phyloP scores from a whole-genome alignment of 2,329 filamentous ascomycete genomes.

The Endoconidiophora laricicola region DNA sequence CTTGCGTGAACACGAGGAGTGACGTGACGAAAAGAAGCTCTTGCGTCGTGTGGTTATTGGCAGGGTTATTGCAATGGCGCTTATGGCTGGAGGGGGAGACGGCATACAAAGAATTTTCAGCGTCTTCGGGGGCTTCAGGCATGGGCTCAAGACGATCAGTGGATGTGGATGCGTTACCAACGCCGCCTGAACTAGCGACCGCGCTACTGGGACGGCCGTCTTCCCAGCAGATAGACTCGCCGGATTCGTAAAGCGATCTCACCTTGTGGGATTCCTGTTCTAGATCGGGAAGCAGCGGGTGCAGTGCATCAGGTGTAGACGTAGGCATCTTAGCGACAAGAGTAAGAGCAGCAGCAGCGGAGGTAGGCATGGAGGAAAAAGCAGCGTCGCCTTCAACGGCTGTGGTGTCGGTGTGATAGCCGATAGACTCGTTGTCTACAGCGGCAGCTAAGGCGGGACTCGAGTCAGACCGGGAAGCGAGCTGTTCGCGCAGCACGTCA shows the following conservation, averaged over 20 bases:
- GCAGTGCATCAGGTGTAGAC: constrained; percentile 33
- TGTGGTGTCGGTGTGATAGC: not conserved
- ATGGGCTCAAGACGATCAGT: constrained; percentile 31
- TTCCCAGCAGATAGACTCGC: constrained; percentile 36
- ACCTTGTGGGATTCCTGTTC: constrained; percentile 51
- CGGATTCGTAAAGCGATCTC: constrained; percentile 47
- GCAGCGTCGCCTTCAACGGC: not conserved
- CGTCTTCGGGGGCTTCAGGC: constrained; percentile 34
- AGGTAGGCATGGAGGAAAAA: not conserved
- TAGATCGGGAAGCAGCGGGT: constrained; percentile 30
- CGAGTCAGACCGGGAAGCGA: not conserved
- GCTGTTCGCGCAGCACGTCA: constrained; percentile 2
- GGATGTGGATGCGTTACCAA: constrained; percentile 17
- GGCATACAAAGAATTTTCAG: constrained; percentile 20
- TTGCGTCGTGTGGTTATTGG: not conserved
- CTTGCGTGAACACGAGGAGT: not conserved
- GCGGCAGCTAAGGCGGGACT: not conserved
- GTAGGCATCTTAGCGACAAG: not conserved
- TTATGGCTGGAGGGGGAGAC: not conserved
- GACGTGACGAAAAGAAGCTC: not conserved
- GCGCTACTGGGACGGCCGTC: constrained; percentile 22
- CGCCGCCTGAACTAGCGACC: not conserved
- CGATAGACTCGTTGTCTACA: not conserved
- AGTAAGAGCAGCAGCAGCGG: not conserved
- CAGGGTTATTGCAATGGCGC: not conserved